Evolutionary conservation across 2,329 filamentous ascomycete genomes (phyloP), one percentile per base, ranked within the genome.

Genomic region (Onygena corvina): DNA sequence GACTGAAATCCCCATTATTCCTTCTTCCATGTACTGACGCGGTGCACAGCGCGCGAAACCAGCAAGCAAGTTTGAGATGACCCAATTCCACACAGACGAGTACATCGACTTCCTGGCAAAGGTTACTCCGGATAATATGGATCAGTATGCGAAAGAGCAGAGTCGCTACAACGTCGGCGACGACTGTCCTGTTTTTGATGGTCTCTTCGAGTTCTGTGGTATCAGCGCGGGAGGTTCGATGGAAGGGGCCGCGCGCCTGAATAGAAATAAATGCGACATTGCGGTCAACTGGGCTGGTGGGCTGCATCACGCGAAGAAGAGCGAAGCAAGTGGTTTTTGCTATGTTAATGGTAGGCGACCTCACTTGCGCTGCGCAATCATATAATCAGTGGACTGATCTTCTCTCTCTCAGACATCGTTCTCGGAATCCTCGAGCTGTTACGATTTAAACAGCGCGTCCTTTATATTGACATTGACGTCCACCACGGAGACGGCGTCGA

Each of bases 101-200:
- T 84, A 84, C 63, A 80, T 84, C 61, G 80, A 84, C 50, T 84
- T 84, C 61, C 70, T 84, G 36, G 77, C 79, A 54, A 94, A 93
- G 60, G 92, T 98, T 49, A 96, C 92, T 0, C 93, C 92, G 1
- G 92, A 98, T 71, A 98, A 98, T 64, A 96, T 96, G 86, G 93
- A 98, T 59, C 79, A 78, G 56, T 96, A 87, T 63, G 78, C 83
- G 58, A 85, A 89, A 59, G 92, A 98, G 65, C 89, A 96, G 65
- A 83, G 86, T 78, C 79, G 74, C 57, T 84, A 82, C 67, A 83
- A 83, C 53, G 79, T 83, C 50, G 80, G 80, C 48, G 80, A 76
- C 49, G 73, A 76, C 55, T 76, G 73, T 57, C 80, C 80, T 1
- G 80, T 84, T 0, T 84, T 84, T 53, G 80, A 84, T 57, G 80